phyloP scores from a whole-genome alignment of 2,329 filamentous ascomycete species.

The Exophiala calicioides region DNA sequence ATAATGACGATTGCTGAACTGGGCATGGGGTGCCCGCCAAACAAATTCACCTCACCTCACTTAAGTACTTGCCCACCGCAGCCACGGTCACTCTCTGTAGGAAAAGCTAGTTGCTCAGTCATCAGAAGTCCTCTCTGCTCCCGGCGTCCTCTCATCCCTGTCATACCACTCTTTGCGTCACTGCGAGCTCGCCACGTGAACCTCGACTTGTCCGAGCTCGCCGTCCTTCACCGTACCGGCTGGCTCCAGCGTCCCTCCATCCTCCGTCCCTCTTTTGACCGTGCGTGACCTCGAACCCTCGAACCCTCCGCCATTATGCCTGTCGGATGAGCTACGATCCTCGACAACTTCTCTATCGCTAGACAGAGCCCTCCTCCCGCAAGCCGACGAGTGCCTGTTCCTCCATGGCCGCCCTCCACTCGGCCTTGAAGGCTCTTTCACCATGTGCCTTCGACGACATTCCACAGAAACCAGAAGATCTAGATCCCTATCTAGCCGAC shows the following conservation, averaged over 20 bases:
- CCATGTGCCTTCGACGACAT: conserved; percentile 57
- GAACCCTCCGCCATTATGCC: conserved; percentile 11
- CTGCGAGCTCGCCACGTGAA: no score
- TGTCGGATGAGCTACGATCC: conserved; percentile 1
- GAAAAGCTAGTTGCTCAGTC: conserved; percentile 19
- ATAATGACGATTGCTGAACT: no score
- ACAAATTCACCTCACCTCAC: no score
- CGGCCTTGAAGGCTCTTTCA: conserved; percentile 59
- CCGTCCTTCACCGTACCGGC: conserved; percentile 3
- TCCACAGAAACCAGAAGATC: conserved; percentile 49
- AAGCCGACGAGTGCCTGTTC: neutral
- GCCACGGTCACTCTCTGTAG: no score
- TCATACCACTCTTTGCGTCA: conserved; percentile 4
- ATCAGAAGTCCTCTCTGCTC: conserved; percentile 17
- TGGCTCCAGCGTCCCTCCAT: neutral
- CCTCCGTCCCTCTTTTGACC: no score
- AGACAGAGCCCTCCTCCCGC: neutral
- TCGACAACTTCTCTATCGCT: no score
- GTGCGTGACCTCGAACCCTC: no score
- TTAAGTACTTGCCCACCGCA: no score
- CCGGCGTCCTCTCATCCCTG: conserved; percentile 6
- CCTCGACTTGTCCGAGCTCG: conserved; percentile 1
- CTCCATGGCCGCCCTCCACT: conserved; percentile 59
- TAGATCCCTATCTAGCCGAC: conserved; percentile 56
- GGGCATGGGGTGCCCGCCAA: no score